Conservation (phyloP, 192 early-diverging fungal species). For the Coemansia sp. region DNA sequence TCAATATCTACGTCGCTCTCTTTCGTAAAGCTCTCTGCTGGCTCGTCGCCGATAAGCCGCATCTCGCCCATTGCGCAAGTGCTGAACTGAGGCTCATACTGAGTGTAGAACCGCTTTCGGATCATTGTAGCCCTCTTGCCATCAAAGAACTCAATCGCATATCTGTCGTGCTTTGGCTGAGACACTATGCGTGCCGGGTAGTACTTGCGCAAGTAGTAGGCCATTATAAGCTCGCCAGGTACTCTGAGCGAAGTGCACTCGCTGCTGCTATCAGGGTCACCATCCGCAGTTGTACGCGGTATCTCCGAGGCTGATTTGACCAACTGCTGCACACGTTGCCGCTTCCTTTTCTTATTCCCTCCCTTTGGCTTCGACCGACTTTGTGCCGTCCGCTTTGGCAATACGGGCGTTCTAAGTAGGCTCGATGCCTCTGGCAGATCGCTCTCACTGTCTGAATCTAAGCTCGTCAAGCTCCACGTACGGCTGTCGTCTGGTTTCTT, state of each 20-base stretch:
- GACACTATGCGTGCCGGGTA: constrained; percentile 42
- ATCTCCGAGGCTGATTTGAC: constrained; percentile 37
- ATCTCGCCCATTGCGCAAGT: constrained; percentile 42
- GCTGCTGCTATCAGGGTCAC: constrained; percentile 15
- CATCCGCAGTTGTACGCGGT: constrained; percentile 7
- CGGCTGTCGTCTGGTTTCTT: background rate
- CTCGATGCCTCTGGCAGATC: constrained; percentile 49
- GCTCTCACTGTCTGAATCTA: constrained; percentile 41
- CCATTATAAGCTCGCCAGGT: constrained; percentile 49
- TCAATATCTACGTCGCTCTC: background rate
- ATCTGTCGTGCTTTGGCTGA: constrained; percentile 19
- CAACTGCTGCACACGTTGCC: constrained; percentile 1
- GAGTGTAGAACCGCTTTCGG: constrained; percentile 34
- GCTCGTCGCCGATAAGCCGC: constrained; percentile 42
- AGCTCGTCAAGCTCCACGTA: background rate
- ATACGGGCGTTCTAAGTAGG: constrained; percentile 23
- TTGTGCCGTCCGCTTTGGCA: background rate
- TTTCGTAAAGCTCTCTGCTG: constrained; percentile 2
- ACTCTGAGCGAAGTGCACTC: constrained; percentile 22
- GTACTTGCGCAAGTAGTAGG: constrained; percentile 38
- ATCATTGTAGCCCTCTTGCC: constrained; percentile 15
- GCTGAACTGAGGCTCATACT: constrained; percentile 44
- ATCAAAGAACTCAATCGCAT: constrained; percentile 44
- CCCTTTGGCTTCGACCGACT: background rate
- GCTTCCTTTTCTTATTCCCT: background rate